A percentile compares a stretch with the other conserved stretches of the same genome.
Conservation (phyloP, 331 rosid species). For the Malus hybrid region DNA sequence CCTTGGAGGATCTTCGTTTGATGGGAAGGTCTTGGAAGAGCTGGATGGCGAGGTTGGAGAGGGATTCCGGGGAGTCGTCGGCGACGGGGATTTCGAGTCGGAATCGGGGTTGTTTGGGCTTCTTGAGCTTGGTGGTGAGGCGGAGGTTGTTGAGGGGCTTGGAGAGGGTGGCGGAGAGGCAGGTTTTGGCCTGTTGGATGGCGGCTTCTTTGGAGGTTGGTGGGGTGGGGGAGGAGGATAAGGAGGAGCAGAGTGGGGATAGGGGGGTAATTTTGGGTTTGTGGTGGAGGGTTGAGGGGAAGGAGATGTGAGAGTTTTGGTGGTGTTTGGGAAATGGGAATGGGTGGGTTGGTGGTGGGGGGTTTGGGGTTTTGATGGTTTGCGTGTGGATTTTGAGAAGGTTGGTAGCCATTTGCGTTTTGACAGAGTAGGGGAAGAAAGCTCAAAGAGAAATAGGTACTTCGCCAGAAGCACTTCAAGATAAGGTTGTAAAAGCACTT, state of each 20-base stretch:
- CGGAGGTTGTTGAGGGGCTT: constrained; percentile 82
- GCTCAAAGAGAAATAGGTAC: background rate
- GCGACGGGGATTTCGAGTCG: constrained; percentile 71
- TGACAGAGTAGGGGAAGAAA: background rate
- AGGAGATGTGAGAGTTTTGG: background rate
- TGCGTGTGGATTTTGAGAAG: constrained; percentile 28
- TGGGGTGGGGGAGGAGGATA: constrained; percentile 54
- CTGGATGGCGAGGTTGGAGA: constrained; percentile 57
- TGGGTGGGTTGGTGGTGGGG: constrained; percentile 18
- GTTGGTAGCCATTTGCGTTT: constrained; percentile 49
- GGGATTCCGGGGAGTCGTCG: constrained; percentile 63
- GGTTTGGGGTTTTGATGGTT: constrained; percentile 22
- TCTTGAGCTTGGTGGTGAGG: constrained; percentile 58
- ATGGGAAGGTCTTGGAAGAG: constrained; percentile 54
- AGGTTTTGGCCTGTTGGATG: constrained; percentile 64
- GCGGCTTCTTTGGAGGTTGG: constrained; percentile 82
- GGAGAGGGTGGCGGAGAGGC: constrained; percentile 61
- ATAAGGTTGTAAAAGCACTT: constrained; percentile 24
- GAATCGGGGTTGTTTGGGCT: constrained; percentile 65
- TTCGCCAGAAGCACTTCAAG: constrained; percentile 6
- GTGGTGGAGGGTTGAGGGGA: constrained; percentile 1
- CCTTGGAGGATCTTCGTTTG: constrained; percentile 54
- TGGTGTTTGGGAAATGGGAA: constrained; percentile 21
- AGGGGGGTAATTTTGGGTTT: constrained; percentile 13
- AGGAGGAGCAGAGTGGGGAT: constrained; percentile 15